These are phyloP conservation scores for Citeromyces matritensis DNA, from an alignment of 805 yeast species.

Conservation along the genomic window DNA sequence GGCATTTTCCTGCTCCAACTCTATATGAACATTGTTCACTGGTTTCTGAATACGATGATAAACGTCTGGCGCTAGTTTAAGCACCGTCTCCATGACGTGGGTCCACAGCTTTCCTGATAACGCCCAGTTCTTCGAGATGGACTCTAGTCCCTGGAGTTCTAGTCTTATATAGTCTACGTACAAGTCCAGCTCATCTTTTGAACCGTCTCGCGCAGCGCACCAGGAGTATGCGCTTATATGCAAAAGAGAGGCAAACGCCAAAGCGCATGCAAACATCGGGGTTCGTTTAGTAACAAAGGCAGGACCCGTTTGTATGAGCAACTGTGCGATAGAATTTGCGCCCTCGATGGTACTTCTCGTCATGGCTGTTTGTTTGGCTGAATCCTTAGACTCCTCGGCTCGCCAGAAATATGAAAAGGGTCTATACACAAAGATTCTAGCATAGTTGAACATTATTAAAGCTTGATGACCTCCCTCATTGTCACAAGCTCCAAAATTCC, in stretches of 20 bases:
- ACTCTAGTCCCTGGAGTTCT: constrained; percentile 30
- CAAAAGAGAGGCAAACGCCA: constrained; percentile 35
- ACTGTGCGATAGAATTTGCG: constrained; percentile 30
- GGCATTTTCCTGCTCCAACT: neutral
- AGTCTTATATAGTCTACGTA: constrained; percentile 32
- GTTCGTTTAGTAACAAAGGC: constrained; percentile 26
- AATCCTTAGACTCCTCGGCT: constrained; percentile 12
- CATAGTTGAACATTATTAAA: constrained; percentile 28
- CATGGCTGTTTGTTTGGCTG: constrained; percentile 30
- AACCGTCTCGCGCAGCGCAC: constrained; percentile 20
- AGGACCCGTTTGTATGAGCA: constrained; percentile 31
- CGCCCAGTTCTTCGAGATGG: constrained; percentile 36
- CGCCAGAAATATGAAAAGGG: constrained; percentile 40
- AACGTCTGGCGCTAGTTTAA: constrained; percentile 24
- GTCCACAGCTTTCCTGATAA: constrained; percentile 28
- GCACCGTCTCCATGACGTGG: constrained; percentile 29
- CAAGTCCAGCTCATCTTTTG: constrained; percentile 20
- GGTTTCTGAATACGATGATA: constrained; percentile 16
- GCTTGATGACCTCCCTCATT: constrained; percentile 43
- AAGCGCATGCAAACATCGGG: constrained; percentile 35
- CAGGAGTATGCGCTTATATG: constrained; percentile 38
- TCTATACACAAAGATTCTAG: constrained; percentile 37
- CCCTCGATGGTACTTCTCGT: constrained; percentile 39
- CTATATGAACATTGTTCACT: neutral
- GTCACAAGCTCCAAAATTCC: constrained; percentile 24